Percentiles rank a stretch among this genome's conserved stretches.
phyloP scores from a whole-genome alignment of 371 early-diverging fungal genomes.

The Smittium mucronatum region DNA sequence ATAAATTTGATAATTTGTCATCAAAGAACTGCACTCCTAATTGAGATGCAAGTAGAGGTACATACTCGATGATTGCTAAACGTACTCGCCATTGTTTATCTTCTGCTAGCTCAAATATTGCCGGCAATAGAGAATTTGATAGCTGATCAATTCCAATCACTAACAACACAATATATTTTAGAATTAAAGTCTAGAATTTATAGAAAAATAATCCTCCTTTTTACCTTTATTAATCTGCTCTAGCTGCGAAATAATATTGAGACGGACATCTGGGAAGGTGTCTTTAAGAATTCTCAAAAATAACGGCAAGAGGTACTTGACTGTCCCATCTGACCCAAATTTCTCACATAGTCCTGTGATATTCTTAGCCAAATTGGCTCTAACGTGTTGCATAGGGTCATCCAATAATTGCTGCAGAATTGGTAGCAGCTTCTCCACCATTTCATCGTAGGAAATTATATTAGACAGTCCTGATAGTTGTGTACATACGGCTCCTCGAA shows the following conservation, averaged over 20 bases:
- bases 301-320: slow-evolving; percentile 83
- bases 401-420: slow-evolving; percentile 80
- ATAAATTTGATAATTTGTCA: slow-evolving; percentile 79
- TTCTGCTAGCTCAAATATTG: slow-evolving; percentile 94
- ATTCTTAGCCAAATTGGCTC: slow-evolving; percentile 88
- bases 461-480: slow-evolving; percentile 63
- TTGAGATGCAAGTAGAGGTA: slow-evolving; percentile 88
- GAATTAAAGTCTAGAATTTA: not conserved
- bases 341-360: slow-evolving; percentile 89
- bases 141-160: slow-evolving; percentile 95
- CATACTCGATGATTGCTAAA: slow-evolving; percentile 93
- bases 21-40: slow-evolving; percentile 93
- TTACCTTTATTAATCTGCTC: slow-evolving; percentile 73
- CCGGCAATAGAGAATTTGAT: slow-evolving; percentile 90
- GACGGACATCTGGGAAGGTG: slow-evolving; percentile 91
- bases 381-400: slow-evolving; percentile 91
- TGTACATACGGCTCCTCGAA: slow-evolving; percentile 75
- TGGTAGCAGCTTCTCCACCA: slow-evolving; percentile 70
- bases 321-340: slow-evolving; percentile 87
- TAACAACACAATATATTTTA: slow-evolving; percentile 14
- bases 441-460: slow-evolving; percentile 60
- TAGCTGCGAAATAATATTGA: slow-evolving; percentile 94
- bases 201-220: slow-evolving; percentile 21
- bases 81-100: slow-evolving; percentile 99
- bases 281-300: slow-evolving; percentile 93